Evolutionary conservation across 768 basidiomycete species (phyloP), one percentile per base, ranked within the genome.

Genomic region (Hemileccinum rubropunctum): DNA sequence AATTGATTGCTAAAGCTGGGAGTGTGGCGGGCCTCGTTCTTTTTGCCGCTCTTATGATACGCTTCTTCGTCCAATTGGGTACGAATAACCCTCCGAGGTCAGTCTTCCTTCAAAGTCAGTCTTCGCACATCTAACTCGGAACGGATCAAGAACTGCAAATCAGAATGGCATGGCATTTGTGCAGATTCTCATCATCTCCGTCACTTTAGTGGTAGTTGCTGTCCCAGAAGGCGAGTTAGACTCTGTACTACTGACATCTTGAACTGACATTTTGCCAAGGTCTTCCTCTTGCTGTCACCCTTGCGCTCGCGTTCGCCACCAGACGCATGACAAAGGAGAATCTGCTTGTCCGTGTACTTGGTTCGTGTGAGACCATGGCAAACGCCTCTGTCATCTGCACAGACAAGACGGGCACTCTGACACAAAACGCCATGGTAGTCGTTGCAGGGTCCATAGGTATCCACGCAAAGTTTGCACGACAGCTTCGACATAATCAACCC

Each of bases 291-390:
- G 95, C 95, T 36, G 95, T 98, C 43, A 98, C 95, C 0, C 81
- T 99, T 41, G 97, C 97, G 0, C 76, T 99, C 28, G 91, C 97
- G 1, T 99, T 98, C 62, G 97, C 95, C 0, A 99, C 97, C 41
- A 94, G 90, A 61, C 86, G 95, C n/a, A 98, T 98, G 97, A 91
- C 95, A 9, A 80, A 86, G 62, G 89, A 94, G 69, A 97, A 97
- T 46, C 76, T 98, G 0, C 82, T 99, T 37, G 97, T 98, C 27
- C 93, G 95, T 47, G 91, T 98, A 5, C 82, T 99, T 30, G 91
- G 91, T 7, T 94, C 94, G 12, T 98, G 95, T 69, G 97, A 99
- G 72, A 98, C 93, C 0, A 98, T 98, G 95, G 95, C 91, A 18
- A 98, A 98, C 59, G 91, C 95, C 5, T 95, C 89, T 18, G 94